Conservation (phyloP, 345 rosid genomes). For the Brassica nigra region DNA sequence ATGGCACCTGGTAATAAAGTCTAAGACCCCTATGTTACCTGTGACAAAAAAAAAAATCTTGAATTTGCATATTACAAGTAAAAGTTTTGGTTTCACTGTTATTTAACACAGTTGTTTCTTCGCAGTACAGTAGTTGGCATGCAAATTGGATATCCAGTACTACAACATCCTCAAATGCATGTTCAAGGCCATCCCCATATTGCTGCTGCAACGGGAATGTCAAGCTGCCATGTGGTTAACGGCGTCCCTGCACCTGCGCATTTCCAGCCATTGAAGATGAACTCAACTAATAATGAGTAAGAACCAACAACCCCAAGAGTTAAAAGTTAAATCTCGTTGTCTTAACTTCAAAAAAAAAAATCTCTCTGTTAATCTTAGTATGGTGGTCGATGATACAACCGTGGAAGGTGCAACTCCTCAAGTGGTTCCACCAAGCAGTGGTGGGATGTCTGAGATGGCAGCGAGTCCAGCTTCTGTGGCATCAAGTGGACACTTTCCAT, state of each 20-base stretch:
- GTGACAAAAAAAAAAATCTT: not conserved
- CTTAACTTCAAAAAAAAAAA: not conserved
- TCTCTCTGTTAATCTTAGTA: constrained; percentile 40
- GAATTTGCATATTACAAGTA: not conserved
- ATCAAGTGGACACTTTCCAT: constrained; percentile 91
- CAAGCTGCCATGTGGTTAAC: constrained; percentile 95
- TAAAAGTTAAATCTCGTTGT: not conserved
- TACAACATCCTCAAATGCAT: constrained; percentile 84
- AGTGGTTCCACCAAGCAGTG: constrained; percentile 67
- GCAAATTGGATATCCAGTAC: constrained; percentile 94
- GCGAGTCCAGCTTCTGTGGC: constrained; percentile 87
- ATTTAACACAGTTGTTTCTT: constrained; percentile 31
- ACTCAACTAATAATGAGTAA: constrained; percentile 71
- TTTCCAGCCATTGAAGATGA: constrained; percentile 76
- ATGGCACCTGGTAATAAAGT: constrained; percentile 74
- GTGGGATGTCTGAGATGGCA: constrained; percentile 77
- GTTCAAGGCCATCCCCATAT: constrained; percentile 80
- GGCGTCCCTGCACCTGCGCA: constrained; percentile 40
- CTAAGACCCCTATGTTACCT: constrained; percentile 27
- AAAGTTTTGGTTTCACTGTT: constrained; percentile 7
- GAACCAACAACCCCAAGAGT: constrained; percentile 39
- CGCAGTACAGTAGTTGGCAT: constrained; percentile 88
- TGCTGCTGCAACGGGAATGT: constrained; percentile 66
- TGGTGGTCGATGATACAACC: constrained; percentile 61
- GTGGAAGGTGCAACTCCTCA: constrained; percentile 55